phyloP scores from a whole-genome alignment of 148 eudicot species.

The Rhododendron mucronatum region DNA sequence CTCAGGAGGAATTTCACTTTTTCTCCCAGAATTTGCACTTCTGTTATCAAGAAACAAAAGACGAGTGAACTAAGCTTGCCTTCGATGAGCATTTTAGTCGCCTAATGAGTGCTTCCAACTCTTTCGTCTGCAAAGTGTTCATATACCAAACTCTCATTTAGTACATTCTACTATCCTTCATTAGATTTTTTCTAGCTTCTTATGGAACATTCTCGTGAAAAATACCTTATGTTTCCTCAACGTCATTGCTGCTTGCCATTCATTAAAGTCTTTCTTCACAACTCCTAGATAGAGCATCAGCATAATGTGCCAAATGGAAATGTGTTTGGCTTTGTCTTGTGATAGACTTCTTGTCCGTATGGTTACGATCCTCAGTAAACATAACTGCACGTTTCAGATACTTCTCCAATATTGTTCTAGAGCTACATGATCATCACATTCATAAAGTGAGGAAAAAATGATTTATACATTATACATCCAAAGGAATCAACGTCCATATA shows the following conservation, averaged over 20 bases:
- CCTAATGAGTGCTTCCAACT: constrained; percentile 82
- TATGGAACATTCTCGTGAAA: constrained; percentile 5
- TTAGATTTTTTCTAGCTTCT: background rate
- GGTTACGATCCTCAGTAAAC: constrained; percentile 52
- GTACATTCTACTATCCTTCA: background rate
- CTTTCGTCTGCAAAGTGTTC: constrained; percentile 53
- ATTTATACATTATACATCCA: background rate
- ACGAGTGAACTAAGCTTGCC: constrained; percentile 38
- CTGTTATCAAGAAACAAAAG: background rate
- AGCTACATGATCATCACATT: constrained; percentile 50
- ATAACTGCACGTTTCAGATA: constrained; percentile 80
- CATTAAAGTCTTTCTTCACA: constrained; percentile 85
- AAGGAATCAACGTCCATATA: background rate
- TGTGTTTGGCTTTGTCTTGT: constrained; percentile 71
- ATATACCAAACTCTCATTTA: background rate
- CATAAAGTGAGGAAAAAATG: background rate
- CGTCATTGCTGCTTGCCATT: constrained; percentile 96
- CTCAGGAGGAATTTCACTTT: constrained; percentile 3
- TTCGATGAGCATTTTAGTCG: constrained; percentile 71
- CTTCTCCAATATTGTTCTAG: constrained; percentile 86
- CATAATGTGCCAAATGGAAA: constrained; percentile 97
- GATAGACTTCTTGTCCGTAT: constrained; percentile 38
- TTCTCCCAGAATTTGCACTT: background rate
- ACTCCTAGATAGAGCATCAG: constrained; percentile 80
- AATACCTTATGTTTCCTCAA: constrained; percentile 89